These are phyloP conservation scores for Solanum rostratum DNA, from an alignment of 257 asterid species.

Conservation along the genomic window DNA sequence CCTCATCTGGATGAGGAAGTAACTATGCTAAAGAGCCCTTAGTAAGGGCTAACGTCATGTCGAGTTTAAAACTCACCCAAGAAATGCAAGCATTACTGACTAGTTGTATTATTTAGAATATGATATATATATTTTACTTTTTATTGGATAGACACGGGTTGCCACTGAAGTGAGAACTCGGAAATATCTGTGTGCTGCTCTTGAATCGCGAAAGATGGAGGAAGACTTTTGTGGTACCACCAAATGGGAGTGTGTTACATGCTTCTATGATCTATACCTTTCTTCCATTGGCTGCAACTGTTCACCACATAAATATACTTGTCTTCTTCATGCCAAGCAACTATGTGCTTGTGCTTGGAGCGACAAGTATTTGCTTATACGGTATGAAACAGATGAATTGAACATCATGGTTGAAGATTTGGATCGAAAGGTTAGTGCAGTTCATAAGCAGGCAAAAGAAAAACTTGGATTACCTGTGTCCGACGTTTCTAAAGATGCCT, in stretches of 20 bases:
- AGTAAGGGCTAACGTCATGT: neutral
- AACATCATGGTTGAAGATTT: constrained; percentile 52
- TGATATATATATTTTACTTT: neutral
- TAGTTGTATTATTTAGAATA: neutral
- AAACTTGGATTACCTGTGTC: constrained; percentile 19
- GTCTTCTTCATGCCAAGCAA: constrained; percentile 49
- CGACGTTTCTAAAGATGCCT: neutral
- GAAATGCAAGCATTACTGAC: neutral
- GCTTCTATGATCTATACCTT: constrained; percentile 59
- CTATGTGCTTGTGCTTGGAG: constrained; percentile 58
- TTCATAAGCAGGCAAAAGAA: constrained; percentile 26
- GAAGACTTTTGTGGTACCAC: constrained; percentile 14
- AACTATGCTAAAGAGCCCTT: neutral
- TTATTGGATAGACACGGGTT: constrained; percentile 37
- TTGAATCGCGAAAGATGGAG: constrained; percentile 21
- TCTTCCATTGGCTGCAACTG: constrained; percentile 57
- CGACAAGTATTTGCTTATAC: constrained; percentile 24
- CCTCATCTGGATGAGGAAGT: neutral
- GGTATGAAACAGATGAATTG: constrained; percentile 37
- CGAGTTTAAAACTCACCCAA: neutral
- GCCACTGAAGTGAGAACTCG: constrained; percentile 34
- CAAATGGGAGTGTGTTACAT: constrained; percentile 53
- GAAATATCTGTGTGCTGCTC: constrained; percentile 32
- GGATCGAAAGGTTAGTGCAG: constrained; percentile 42
- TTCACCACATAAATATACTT: constrained; percentile 48